Evolutionary conservation across 805 yeast genomes (phyloP).

Genomic region (Yarrowia porcina): DNA sequence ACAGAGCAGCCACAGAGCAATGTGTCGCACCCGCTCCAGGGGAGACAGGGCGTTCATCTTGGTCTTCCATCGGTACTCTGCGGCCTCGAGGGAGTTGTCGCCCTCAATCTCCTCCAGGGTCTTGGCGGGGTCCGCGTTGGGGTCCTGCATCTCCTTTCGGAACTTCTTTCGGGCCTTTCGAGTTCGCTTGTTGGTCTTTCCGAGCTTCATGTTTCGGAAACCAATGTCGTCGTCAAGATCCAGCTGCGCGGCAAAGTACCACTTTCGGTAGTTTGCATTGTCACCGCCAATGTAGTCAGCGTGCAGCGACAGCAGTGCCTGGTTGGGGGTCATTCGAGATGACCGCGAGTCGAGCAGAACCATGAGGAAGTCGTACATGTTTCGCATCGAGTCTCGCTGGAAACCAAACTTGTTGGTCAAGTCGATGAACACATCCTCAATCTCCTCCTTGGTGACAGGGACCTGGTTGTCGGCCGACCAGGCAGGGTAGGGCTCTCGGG

Average conservation of each 20-base stretch:
- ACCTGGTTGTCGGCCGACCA: conserved; percentile 94
- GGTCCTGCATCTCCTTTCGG: conserved; percentile 46
- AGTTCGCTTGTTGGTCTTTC: conserved; percentile 46
- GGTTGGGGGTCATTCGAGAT: conserved; percentile 66
- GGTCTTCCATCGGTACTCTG: conserved; percentile 76
- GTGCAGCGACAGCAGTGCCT: conserved; percentile 74
- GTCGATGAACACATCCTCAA: conserved; percentile 56
- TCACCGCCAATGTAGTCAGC: conserved; percentile 92
- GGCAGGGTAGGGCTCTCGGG: conserved; percentile 96
- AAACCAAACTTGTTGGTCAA: conserved; percentile 73
- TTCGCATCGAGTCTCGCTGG: conserved; percentile 71
- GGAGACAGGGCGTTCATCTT: conserved; percentile 56
- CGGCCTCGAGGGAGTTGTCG: conserved; percentile 64
- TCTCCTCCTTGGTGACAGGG: conserved; percentile 67
- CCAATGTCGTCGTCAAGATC: conserved; percentile 71
- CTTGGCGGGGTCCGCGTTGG: conserved; percentile 54
- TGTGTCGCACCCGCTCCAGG: conserved; percentile 59
- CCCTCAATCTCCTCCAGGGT: conserved; percentile 66
- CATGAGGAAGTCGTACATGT: conserved; percentile 81
- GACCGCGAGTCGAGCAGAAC: conserved; percentile 81
- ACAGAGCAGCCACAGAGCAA: conserved; percentile 58
- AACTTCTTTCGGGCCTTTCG: conserved; percentile 47
- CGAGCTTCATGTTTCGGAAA: conserved; percentile 54
- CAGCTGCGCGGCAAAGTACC: conserved; percentile 87
- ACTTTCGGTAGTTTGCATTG: conserved; percentile 78